Percentiles rank a stretch among this genome's conserved stretches.
Conservation (phyloP, 2,329 filamentous ascomycete genomes). For the Pseudogymnoascus sp. region DNA sequence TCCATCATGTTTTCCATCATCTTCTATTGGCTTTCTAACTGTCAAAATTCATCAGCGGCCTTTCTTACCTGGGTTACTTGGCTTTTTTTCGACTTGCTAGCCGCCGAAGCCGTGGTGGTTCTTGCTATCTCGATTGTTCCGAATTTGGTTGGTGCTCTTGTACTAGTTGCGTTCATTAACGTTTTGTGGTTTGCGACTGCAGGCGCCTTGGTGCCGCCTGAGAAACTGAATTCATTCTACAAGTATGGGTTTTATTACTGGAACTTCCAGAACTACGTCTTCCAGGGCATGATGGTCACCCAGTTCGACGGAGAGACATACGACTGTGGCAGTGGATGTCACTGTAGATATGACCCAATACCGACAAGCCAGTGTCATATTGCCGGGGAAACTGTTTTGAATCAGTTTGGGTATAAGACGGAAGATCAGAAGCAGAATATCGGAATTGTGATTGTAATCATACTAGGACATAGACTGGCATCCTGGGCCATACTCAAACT, state of each 20-base stretch:
- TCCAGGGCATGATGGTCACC: slow-evolving; percentile 84
- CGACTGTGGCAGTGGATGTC: slow-evolving; percentile 45
- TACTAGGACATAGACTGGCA: neutral
- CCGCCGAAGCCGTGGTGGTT: slow-evolving; percentile 71
- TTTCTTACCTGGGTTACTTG: slow-evolving; percentile 73
- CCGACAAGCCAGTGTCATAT: neutral
- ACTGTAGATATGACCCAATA: slow-evolving; percentile 36
- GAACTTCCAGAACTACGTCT: slow-evolving; percentile 76
- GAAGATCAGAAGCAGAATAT: neutral
- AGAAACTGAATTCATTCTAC: slow-evolving; percentile 69
- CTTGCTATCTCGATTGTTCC: slow-evolving; percentile 63
- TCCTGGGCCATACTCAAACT: neutral
- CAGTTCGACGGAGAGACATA: slow-evolving; percentile 50
- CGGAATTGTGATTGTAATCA: neutral
- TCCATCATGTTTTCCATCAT: slow-evolving; percentile 64
- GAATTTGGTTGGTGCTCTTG: slow-evolving; percentile 69
- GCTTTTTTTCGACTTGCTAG: slow-evolving; percentile 73
- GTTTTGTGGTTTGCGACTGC: slow-evolving; percentile 79
- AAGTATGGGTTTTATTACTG: slow-evolving; percentile 81
- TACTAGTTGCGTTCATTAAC: slow-evolving; percentile 72
- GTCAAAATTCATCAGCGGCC: slow-evolving; percentile 51
- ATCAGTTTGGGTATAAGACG: neutral
- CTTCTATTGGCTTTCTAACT: slow-evolving; percentile 70
- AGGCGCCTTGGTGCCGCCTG: slow-evolving; percentile 67
- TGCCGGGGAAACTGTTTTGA: neutral